Evolutionary conservation across 768 basidiomycete species (phyloP).

Genomic region (Lentinus brumalis): DNA sequence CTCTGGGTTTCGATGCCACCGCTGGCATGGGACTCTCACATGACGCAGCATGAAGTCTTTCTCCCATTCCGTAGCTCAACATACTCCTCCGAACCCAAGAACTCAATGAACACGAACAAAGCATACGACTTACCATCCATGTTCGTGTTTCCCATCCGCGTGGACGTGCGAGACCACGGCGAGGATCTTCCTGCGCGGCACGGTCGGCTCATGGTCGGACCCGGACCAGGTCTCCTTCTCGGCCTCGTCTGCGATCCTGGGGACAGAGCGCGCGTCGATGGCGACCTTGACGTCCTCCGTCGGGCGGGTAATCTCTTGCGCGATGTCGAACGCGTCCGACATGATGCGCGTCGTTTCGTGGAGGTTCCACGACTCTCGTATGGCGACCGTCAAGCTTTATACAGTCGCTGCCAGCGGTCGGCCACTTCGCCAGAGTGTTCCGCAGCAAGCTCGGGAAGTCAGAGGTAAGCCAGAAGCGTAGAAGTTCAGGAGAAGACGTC

Average conservation of each 20-base stretch:
- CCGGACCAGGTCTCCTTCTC: slow-evolving; percentile 6
- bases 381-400: too few species aligned
- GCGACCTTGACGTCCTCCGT: slow-evolving; percentile 50
- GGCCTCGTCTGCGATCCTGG: slow-evolving; percentile 5
- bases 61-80: too few species aligned
- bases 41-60: too few species aligned
- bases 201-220: slow-evolving; percentile 1
- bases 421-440: too few species aligned
- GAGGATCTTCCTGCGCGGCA: slow-evolving; percentile 15
- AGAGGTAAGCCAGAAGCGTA: too few species aligned
- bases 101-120: neutral
- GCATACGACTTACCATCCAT: slow-evolving; percentile 18
- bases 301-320: slow-evolving; percentile 31
- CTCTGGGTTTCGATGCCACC: too few species aligned
- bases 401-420: too few species aligned
- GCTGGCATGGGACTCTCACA: too few species aligned
- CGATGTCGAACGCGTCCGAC: slow-evolving; percentile 11
- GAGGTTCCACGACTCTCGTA: neutral
- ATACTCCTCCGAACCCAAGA: neutral
- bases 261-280: slow-evolving; percentile 37
- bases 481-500: too few species aligned
- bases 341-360: neutral
- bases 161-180: slow-evolving; percentile 41
- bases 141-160: slow-evolving; percentile 39
- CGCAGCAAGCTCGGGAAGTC: too few species aligned